Conservation (phyloP, 2,329 filamentous ascomycete species). For the Talaromyces sp. region DNA sequence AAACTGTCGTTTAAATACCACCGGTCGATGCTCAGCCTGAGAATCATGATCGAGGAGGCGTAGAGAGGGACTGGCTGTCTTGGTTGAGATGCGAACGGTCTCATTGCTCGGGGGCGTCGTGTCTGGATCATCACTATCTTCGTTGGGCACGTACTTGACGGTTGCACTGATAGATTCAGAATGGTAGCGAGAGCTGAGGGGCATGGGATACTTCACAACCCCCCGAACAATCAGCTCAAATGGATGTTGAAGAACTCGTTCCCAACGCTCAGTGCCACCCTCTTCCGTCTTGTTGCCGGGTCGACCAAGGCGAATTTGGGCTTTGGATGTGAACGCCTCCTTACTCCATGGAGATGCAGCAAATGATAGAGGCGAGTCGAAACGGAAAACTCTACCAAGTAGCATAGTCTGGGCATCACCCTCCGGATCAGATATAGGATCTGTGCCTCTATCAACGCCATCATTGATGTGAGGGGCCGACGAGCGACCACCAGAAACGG, state of each 20-base stretch:
- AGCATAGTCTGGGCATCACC: slow-evolving; percentile 78
- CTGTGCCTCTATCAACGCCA: slow-evolving; percentile 59
- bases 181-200: slow-evolving; percentile 58
- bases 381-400: slow-evolving; percentile 82
- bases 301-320: slow-evolving; percentile 77
- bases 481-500: slow-evolving; percentile 15
- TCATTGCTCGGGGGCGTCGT: slow-evolving; percentile 29
- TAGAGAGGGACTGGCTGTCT: slow-evolving; percentile 8
- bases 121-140: slow-evolving; percentile 28
- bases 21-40: slow-evolving; percentile 10
- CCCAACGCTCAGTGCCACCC: slow-evolving; percentile 84
- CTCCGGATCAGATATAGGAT: slow-evolving; percentile 61
- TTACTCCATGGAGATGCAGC: slow-evolving; percentile 86
- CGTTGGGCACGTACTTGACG: slow-evolving; percentile 42
- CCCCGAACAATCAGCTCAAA: slow-evolving; percentile 93
- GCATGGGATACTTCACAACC: slow-evolving; percentile 78
- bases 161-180: slow-evolving; percentile 53
- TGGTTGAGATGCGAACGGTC: slow-evolving; percentile 28
- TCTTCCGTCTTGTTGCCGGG: slow-evolving; percentile 87
- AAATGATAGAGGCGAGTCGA: slow-evolving; percentile 86
- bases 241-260: slow-evolving; percentile 83
- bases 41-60: slow-evolving; percentile 16
- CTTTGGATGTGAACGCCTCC: slow-evolving; percentile 70
- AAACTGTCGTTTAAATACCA: slow-evolving; percentile 29
- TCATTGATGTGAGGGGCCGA: slow-evolving; percentile 25